Base-by-base conservation (phyloP, 495 filamentous ascomycete species). In the Wilcoxina mikolae region DNA sequence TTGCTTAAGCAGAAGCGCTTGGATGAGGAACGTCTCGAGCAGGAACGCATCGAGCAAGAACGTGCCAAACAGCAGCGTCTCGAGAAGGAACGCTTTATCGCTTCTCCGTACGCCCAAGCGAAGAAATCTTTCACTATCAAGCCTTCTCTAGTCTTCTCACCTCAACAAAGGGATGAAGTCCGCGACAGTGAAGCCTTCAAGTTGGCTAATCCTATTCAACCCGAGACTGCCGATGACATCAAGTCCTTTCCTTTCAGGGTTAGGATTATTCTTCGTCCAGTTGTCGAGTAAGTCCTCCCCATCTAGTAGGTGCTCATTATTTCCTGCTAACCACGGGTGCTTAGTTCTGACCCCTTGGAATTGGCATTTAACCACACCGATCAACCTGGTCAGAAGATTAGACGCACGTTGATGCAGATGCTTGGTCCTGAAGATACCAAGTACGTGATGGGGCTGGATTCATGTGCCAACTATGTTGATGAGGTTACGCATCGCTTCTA, bases 11-110 rank as follows among this genome's bases (percentile, higher is more conserved):
- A 29, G 35, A 23, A 54, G 44, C 51, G 50, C n/a, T 33, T 60
- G 9, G 22, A 52, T 43, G 26, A 52, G 10, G 58, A 56, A 28
- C 55, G 39, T 17, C 18, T 47, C 4, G 55, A 62, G 53, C 45
- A 15, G 7, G 2, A 33, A 11, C 59, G 53, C 18, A 45, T 61
- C 53, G 56, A 53, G 41, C 22, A 59, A 23, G n/a, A 28, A 20
- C 51, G 25, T 26, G 44, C 43, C 25, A 54, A 62, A 33, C 24
- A 55, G 31, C 54, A 62, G 24, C 55, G 60, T 22, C 39, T 51
- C 12, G 60, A 62, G 11, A 62, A 62, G 15, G 60, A 62, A 24
- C 35, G 43, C 2, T 25, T 15, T 35, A 15, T 35, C 31, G 31
- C 15, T 35, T 35, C 31, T 35, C 31, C 31, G 31, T 5, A n/a